A percentile compares a stretch with the other conserved stretches of the same genome.
These are phyloP conservation scores for Zygosaccharomyces siamensis DNA, from an alignment of 805 yeast species.

Conservation along the genomic window DNA sequence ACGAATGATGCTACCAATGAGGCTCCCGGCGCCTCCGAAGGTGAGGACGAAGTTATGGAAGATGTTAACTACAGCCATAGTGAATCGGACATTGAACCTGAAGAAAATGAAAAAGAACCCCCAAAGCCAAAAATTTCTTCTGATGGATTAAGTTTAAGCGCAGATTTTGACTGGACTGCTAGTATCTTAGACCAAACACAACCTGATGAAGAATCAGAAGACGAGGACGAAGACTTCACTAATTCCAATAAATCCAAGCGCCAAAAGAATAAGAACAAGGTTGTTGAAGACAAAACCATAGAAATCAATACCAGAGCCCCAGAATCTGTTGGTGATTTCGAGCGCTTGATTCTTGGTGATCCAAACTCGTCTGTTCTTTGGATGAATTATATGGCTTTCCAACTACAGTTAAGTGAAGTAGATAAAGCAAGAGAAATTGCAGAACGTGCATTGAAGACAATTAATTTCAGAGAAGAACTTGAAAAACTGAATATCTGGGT, in stretches of 20 bases:
- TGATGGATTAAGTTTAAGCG: slow-evolving; percentile 66
- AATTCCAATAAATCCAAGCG: slow-evolving; percentile 42
- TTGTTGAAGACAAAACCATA: slow-evolving; percentile 75
- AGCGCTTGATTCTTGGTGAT: slow-evolving; percentile 82
- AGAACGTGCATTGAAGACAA: slow-evolving; percentile 85
- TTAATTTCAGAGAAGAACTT: slow-evolving; percentile 83
- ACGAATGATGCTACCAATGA: slow-evolving; percentile 22
- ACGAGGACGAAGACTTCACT: slow-evolving; percentile 50
- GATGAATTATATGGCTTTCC: slow-evolving; percentile 99
- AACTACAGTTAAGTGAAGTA: slow-evolving; percentile 85
- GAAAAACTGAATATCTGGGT: slow-evolving; percentile 95
- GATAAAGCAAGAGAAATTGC: slow-evolving; percentile 94
- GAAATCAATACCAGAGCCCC: slow-evolving; percentile 82
- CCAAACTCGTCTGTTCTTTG: slow-evolving; percentile 91
- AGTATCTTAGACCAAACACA: slow-evolving; percentile 77
- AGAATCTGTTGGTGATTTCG: slow-evolving; percentile 87
- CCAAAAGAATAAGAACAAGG: slow-evolving; percentile 41
- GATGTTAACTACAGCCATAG: slow-evolving; percentile 29
- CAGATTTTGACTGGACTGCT: slow-evolving; percentile 95
- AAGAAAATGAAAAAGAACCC: slow-evolving; percentile 33
- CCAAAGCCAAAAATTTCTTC: slow-evolving; percentile 30
- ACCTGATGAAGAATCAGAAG: slow-evolving; percentile 49
- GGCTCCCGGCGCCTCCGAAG: slow-evolving; percentile 22
- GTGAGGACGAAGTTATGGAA: slow-evolving; percentile 28
- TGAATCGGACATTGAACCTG: slow-evolving; percentile 34